Conservation (phyloP, 2,329 filamentous ascomycete genomes). For the Didymosphaeria variabile region DNA sequence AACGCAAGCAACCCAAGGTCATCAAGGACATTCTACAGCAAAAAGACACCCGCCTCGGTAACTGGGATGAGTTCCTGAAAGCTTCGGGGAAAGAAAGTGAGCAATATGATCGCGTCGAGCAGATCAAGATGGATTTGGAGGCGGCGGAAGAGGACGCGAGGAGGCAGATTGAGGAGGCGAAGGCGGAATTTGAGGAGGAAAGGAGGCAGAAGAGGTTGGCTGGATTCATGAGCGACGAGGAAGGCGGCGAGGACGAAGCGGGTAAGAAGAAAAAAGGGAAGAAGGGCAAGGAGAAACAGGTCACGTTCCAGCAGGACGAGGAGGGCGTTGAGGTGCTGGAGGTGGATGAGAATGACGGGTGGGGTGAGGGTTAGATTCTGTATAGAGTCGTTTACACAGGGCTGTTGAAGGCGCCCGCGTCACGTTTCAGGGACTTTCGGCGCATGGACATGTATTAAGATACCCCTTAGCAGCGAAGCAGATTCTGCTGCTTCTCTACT, state of each 20-base stretch:
- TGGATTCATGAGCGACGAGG: conserved; percentile 27
- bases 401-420: background rate
- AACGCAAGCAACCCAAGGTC: conserved; percentile 69
- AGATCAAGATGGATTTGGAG: conserved; percentile 43
- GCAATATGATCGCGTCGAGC: conserved; percentile 48
- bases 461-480: background rate
- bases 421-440: background rate
- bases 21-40: conserved; percentile 70
- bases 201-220: conserved; percentile 41
- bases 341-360: conserved; percentile 34
- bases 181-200: conserved; percentile 41
- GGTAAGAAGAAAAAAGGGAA: conserved; percentile 44
- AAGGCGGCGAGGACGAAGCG: conserved; percentile 28
- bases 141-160: conserved; percentile 48
- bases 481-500: background rate
- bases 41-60: conserved; percentile 32
- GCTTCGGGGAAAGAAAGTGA: conserved; percentile 42
- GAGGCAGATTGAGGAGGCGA: conserved; percentile 44
- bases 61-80: conserved; percentile 42
- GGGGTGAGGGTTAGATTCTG: conserved; percentile 14
- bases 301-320: conserved; percentile 37
- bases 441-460: conserved; percentile 4
- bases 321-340: conserved; percentile 41
- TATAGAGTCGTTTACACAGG: background rate
- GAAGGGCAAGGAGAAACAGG: conserved; percentile 38